Conservation (phyloP, 2,329 filamentous ascomycete genomes). For the Ceratocystis albifundus region DNA sequence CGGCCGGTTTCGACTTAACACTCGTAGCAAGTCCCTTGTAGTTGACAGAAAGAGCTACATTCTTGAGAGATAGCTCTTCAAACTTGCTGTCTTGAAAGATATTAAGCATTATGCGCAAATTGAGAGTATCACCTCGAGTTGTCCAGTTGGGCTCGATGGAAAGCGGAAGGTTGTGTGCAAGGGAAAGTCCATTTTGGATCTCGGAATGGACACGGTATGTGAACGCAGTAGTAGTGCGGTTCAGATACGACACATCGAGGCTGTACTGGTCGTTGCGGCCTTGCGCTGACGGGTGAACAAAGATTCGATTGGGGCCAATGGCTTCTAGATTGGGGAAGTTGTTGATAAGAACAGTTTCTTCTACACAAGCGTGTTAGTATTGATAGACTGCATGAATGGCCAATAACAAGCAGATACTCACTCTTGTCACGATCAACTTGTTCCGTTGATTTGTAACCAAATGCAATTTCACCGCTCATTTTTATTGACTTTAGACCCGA, state of each 20-base stretch:
- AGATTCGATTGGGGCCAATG: constrained; percentile 85
- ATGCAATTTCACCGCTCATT: constrained; percentile 77
- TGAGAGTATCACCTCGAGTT: constrained; percentile 71
- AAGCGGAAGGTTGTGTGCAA: constrained; percentile 55
- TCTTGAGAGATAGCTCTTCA: constrained; percentile 40
- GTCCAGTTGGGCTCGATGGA: constrained; percentile 70
- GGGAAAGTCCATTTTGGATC: constrained; percentile 35
- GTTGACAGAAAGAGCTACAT: constrained; percentile 60
- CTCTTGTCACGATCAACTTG: constrained; percentile 35
- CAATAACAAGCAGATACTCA: constrained; percentile 31
- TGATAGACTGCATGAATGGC: neutral
- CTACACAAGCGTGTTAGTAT: constrained; percentile 32
- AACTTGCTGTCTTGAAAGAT: constrained; percentile 7
- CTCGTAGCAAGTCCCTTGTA: constrained; percentile 57
- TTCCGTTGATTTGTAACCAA: constrained; percentile 58
- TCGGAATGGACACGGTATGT: constrained; percentile 81
- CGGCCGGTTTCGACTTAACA: constrained; percentile 66
- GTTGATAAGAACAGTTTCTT: constrained; percentile 66
- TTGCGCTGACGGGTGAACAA: constrained; percentile 57
- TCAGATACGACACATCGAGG: constrained; percentile 60
- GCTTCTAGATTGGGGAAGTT: constrained; percentile 82
- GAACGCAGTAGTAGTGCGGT: constrained; percentile 69
- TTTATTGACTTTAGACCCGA: constrained; percentile 59
- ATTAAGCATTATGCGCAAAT: constrained; percentile 52
- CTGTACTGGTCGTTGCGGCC: constrained; percentile 69